Evolutionary conservation across 352 stramenopile genomes (phyloP), one percentile per base, ranked within the genome.

Genomic region (Pythium brachiatum): DNA sequence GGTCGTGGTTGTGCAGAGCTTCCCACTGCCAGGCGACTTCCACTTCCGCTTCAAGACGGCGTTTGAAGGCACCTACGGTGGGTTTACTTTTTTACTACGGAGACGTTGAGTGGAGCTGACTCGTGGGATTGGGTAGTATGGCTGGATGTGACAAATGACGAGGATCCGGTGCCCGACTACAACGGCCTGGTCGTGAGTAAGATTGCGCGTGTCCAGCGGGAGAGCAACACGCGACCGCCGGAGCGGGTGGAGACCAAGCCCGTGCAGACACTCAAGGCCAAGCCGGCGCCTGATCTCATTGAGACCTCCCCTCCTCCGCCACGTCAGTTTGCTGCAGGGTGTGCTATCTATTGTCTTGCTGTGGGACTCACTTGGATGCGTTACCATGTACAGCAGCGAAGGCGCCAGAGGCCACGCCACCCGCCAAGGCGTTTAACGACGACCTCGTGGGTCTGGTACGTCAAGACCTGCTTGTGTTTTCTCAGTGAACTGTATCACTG

Each of bases 21-120:
- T 94, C 53, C 86, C 86, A 8, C 51, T 94, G 53, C 86, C 83
- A 15, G 86, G 86, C 1, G 75, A 88, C 44, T 94, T 92, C 62
- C 86, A 94, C 43, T 94, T 92, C 60, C 83, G 86, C 60, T 94
- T 94, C 68, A 94, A 94, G 67, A 90, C 83, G 36, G 69, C 81
- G 29, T 94, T 94, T 52, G 86, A 94, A 60, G 83, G 86, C 48
- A 94, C 86, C 36, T 94, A 92, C 36, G 86, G 86, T 94, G 29
- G 18, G 34, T n/a, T 18, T 8, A 18, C 12, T n/a, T 41, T 6
- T 41, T 13, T 6, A n/a, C 3, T n/a, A 13, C 13, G 7, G 0
- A n/a, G 34, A 13, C 9, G 13, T 8, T 41, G 34, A 41, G 7
- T 41, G 34, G 18, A 41, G 36, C 56, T 60, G 0, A 20, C 64